A percentile compares a stretch with the other conserved stretches of the same genome.
Conservation (phyloP, 2,329 filamentous ascomycete genomes). For the Talaromyces sp. region DNA sequence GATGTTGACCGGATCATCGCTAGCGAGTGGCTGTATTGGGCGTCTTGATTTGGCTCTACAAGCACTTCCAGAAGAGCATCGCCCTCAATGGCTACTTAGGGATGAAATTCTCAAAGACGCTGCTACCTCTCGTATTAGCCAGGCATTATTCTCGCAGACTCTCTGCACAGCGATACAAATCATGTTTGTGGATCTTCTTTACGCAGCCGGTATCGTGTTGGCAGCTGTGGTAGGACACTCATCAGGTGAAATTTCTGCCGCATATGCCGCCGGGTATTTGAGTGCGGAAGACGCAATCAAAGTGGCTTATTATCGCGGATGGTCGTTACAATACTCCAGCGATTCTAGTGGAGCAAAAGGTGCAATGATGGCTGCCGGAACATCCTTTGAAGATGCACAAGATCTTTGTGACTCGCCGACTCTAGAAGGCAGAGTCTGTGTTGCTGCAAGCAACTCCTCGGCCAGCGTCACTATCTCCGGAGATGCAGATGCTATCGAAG, state of each 20-base stretch:
- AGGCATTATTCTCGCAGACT: constrained; percentile 28
- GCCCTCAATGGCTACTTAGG: constrained; percentile 25
- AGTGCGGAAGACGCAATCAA: constrained; percentile 46
- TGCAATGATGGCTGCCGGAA: constrained; percentile 54
- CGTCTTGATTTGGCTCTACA: constrained; percentile 22
- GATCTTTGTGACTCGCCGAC: constrained; percentile 28
- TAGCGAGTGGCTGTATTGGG: constrained; percentile 15
- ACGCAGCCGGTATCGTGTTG: constrained; percentile 36
- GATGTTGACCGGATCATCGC: constrained; percentile 13
- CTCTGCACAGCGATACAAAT: constrained; percentile 34
- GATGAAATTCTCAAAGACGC: constrained; percentile 20
- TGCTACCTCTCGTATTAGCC: constrained; percentile 17
- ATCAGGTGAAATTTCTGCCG: constrained; percentile 55
- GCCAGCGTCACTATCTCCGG: constrained; percentile 51
- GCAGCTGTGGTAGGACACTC: constrained; percentile 52
- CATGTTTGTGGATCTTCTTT: constrained; percentile 29
- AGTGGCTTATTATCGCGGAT: constrained; percentile 52
- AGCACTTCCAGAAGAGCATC: constrained; percentile 22
- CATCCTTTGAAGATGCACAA: constrained; percentile 40
- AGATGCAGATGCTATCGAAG: constrained; percentile 39
- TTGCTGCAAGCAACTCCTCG: constrained; percentile 47
- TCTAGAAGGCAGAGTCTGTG: constrained; percentile 31
- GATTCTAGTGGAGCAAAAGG: constrained; percentile 31
- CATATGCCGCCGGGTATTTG: constrained; percentile 53
- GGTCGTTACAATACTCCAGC: constrained; percentile 27